These are phyloP conservation scores for Hypericum androsaemum DNA, from an alignment of 345 rosid genomes.

Conservation along the genomic window DNA sequence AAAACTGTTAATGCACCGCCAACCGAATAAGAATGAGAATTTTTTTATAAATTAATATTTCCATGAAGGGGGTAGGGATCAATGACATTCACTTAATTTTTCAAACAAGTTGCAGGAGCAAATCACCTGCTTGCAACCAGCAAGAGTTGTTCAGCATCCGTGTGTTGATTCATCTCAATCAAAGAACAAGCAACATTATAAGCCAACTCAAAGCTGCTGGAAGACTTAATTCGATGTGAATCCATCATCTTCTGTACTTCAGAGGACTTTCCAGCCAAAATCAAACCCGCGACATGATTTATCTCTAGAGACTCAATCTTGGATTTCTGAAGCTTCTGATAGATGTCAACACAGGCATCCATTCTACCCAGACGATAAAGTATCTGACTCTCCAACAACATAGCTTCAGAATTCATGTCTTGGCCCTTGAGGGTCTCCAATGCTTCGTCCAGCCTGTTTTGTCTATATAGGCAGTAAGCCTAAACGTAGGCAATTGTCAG, in stretches of 20 bases:
- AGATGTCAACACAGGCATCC: slow-evolving; percentile 62
- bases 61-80: too few relatives aligned
- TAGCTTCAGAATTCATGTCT: slow-evolving; percentile 39
- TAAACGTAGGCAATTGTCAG: slow-evolving; percentile 11
- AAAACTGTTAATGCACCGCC: too few relatives aligned
- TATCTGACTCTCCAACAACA: slow-evolving; percentile 81
- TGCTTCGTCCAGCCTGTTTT: slow-evolving; percentile 75
- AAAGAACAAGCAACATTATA: slow-evolving; percentile 80
- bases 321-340: slow-evolving; percentile 47
- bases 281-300: slow-evolving; percentile 63
- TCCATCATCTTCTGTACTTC: slow-evolving; percentile 69
- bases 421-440: slow-evolving; percentile 40
- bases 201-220: slow-evolving; percentile 77
- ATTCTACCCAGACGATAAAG: slow-evolving; percentile 63
- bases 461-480: slow-evolving; percentile 95
- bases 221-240: slow-evolving; percentile 50
- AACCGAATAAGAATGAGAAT: too few relatives aligned
- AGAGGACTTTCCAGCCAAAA: slow-evolving; percentile 64
- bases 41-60: too few relatives aligned
- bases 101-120: slow-evolving; percentile 1
- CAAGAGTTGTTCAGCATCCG: slow-evolving; percentile 83
- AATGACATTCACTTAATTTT: too few relatives aligned
- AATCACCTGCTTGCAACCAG: slow-evolving; percentile 66
- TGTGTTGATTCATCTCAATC: slow-evolving; percentile 46
- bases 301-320: slow-evolving; percentile 51